Base-by-base conservation (phyloP, 2,329 filamentous ascomycete species). In the Allantophomopsis cytisporea region DNA sequence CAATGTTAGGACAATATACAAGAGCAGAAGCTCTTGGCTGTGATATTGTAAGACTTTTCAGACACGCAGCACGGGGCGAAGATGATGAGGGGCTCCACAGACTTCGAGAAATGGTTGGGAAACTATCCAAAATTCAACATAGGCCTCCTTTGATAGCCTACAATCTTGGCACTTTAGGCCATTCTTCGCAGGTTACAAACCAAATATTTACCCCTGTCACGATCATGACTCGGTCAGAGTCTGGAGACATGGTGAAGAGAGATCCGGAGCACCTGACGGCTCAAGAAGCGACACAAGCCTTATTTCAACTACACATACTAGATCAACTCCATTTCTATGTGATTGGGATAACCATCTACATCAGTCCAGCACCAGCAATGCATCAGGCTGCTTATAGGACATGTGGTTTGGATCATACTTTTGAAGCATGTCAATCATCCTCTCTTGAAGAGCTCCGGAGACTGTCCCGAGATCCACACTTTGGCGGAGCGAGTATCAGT, bases 341-440 rank as follows among this genome's bases (percentile, higher is more conserved):
- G 28, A 73, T 86, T 38, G 83, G 83, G n/a, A 76, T 73, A 40
- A 78, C 78, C 40, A 74, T 83, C 8, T 72, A 68, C 37, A 83
- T 83, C 60, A 85, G 78, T 53, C 56, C 87, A 41, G 86, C 82
- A 0, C 82, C 83, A 1, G 76, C 78, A 6, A 87, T 87, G 80
- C 82, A 88, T 54, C 83, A 77, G 40, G 68, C 77, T 5, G 82
- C 81, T 0, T 75, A 83, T 42, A 63, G 67, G 39, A 70, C 68
- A 17, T 75, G 75, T 46, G 82, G 81, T 0, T 73, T 87, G 54
- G 76, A 74, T 0, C 82, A 87, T 48, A 57, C 66, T 5, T 86
- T 84, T 52, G 60, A 64, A n/a, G 73, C 75, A 1, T 67, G 75
- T 41, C 78, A 82, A 37, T 76, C 76, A 5, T 60, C 66, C 14